Conservation (phyloP, 2,329 filamentous ascomycete species). For the Xylariaceae sp. region DNA sequence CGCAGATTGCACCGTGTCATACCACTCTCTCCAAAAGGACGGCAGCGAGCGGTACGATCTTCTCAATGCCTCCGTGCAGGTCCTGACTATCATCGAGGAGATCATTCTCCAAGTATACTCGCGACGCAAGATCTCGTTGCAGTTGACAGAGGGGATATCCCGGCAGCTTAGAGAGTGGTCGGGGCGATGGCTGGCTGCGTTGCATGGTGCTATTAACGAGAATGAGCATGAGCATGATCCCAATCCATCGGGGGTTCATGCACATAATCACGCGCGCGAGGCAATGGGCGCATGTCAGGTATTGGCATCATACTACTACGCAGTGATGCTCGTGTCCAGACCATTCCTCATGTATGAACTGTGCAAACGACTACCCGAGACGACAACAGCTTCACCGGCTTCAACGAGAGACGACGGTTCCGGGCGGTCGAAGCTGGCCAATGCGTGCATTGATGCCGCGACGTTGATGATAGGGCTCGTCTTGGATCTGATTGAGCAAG, state of each 20-base stretch:
- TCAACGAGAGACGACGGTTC: slow-evolving; percentile 28
- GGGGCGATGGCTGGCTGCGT: slow-evolving; percentile 41
- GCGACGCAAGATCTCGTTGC: slow-evolving; percentile 48
- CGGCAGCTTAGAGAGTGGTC: slow-evolving; percentile 51
- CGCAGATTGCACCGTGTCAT: slow-evolving; percentile 51
- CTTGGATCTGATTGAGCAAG: slow-evolving; percentile 40
- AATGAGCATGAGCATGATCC: no score
- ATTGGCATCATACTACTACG: slow-evolving; percentile 51
- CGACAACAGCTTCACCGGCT: slow-evolving; percentile 16
- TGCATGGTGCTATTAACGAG: no score
- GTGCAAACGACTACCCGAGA: slow-evolving; percentile 41
- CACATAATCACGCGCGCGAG: slow-evolving; percentile 26
- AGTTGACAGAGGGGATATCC: slow-evolving; percentile 51
- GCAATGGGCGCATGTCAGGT: slow-evolving; percentile 48
- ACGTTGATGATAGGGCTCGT: slow-evolving; percentile 50
- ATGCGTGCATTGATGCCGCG: slow-evolving; percentile 53
- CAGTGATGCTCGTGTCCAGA: slow-evolving; percentile 53
- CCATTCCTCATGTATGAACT: slow-evolving; percentile 56
- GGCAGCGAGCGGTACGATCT: slow-evolving; percentile 42
- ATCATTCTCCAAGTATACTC: slow-evolving; percentile 52
- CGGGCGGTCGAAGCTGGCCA: slow-evolving; percentile 47
- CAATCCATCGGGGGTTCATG: slow-evolving; percentile 17
- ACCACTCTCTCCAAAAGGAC: slow-evolving; percentile 33
- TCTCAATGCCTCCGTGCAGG: slow-evolving; percentile 50
- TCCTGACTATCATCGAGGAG: slow-evolving; percentile 47